Evolutionary conservation across 2,329 filamentous ascomycete species (phyloP), one percentile per base, ranked within the genome.

Genomic region (Alternaria panax): DNA sequence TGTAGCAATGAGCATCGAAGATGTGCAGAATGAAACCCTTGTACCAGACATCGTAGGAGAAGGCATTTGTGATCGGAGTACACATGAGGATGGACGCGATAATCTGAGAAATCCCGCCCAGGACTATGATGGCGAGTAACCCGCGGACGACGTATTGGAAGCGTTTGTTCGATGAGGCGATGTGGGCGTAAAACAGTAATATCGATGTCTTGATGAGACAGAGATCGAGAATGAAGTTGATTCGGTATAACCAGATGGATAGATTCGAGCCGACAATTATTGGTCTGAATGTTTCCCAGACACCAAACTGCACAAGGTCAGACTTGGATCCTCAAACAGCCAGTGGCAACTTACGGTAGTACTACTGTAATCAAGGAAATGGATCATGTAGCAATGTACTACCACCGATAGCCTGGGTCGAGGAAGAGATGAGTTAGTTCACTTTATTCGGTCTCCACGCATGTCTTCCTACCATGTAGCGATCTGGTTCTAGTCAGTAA

Each of bases 151-250:
- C 52, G 14, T 48, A 58, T 47, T 69, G 73, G 54, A 74, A 77
- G 38, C 51, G 54, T 40, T 65, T 71, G 53, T 70, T 69, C 4
- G 70, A 67, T 16, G 72, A 65, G 7, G 71, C 65, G 28, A 77
- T 65, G 50, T 73, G 64, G 51, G 66, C 63, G 64, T 76, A 77
- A 59, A 77, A 66, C 25, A 74, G 63, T 27, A 77, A 60, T 42
- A 77, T 77, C 9, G 73, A 75, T 22, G 66, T 65, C 51, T 77
- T 77, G 62, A 77, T 69, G 32, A 76, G 58, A 30, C 66, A 67
- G 22, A 74, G 66, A 34, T 68, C 59, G 55, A 75, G 55, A 46
- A 75, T 70, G 51, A 73, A 75, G 52, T 53, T 66, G 2, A 75
- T 28, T 20, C 74, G 67, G 55, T 76, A 75, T 9, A 73, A 64